A percentile compares a stretch with the other conserved stretches of the same genome.
Evolutionary conservation across 257 asterid species (phyloP).

Genomic region (Echium plantagineum): DNA sequence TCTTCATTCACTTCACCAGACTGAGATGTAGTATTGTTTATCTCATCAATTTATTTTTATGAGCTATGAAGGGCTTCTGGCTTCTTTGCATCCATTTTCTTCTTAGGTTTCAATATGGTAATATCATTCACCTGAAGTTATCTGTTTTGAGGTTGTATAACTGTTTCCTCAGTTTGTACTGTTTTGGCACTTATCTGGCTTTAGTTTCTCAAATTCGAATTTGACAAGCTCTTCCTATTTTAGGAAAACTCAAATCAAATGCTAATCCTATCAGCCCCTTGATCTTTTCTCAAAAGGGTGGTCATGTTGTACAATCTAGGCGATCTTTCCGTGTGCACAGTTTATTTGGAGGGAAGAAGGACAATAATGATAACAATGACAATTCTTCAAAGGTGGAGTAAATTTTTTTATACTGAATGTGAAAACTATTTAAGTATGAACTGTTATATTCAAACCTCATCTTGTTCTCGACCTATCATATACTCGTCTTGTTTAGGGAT

Average conservation of each 20-base stretch:
- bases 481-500: no score
- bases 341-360: slow-evolving; percentile 80
- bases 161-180: no score
- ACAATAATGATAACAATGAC: slow-evolving; percentile 44
- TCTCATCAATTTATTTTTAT: no score
- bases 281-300: not conserved
- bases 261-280: not conserved
- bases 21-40: no score
- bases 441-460: not conserved
- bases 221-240: not conserved
- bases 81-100: no score
- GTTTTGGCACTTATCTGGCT: not conserved
- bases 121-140: no score
- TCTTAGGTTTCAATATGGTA: no score
- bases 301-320: slow-evolving; percentile 8
- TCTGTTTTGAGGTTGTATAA: no score
- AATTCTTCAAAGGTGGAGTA: slow-evolving; percentile 48
- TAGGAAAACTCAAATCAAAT: not conserved
- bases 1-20: no score
- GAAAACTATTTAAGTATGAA: not conserved
- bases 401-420: not conserved
- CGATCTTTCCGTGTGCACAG: slow-evolving; percentile 45
- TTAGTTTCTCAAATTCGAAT: not conserved
- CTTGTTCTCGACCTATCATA: not conserved
- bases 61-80: no score